Percentiles rank a stretch among this genome's conserved stretches.
phyloP scores from a whole-genome alignment of 495 filamentous ascomycete species.

The Lasiosphaeris hirsuta region DNA sequence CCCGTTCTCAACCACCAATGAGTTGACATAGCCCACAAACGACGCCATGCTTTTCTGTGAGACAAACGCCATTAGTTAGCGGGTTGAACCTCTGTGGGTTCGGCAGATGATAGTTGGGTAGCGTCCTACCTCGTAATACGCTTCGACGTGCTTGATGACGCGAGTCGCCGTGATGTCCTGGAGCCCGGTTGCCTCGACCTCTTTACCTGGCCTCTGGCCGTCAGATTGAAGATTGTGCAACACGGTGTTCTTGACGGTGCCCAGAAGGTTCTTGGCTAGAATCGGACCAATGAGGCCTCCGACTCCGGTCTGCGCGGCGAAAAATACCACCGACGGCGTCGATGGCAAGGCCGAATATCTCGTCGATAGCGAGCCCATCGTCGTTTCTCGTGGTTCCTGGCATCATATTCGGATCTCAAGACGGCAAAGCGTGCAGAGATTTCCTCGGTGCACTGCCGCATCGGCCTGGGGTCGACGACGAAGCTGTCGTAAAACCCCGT shows the following conservation, averaged over 20 bases:
- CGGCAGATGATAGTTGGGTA: not conserved
- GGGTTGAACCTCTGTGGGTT: not conserved
- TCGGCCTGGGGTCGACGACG: not conserved
- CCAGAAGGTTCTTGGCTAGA: too few relatives aligned
- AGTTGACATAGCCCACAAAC: constrained; percentile 12
- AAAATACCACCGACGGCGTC: too few relatives aligned
- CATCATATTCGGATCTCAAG: not conserved
- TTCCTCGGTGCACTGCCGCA: not conserved
- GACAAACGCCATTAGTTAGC: not conserved
- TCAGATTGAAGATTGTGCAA: too few relatives aligned
- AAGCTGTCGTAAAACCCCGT: constrained; percentile 11
- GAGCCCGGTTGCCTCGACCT: not conserved
- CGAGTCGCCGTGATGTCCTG: not conserved
- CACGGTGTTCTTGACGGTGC: too few relatives aligned
- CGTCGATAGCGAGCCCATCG: not conserved
- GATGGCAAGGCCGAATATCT: too few relatives aligned
- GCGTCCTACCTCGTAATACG: constrained; percentile 1
- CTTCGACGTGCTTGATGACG: constrained; percentile 3
- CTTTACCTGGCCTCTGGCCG: not conserved
- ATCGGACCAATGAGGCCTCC: too few relatives aligned
- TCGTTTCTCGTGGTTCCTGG: not conserved
- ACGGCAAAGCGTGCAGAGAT: not conserved
- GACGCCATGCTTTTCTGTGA: constrained; percentile 2
- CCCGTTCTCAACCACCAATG: constrained; percentile 7
- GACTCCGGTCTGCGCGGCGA: too few relatives aligned